Percentiles rank a stretch among this genome's conserved stretches.
phyloP scores from a whole-genome alignment of 2,329 filamentous ascomycete species.

The Trichoderma simmonsii region DNA sequence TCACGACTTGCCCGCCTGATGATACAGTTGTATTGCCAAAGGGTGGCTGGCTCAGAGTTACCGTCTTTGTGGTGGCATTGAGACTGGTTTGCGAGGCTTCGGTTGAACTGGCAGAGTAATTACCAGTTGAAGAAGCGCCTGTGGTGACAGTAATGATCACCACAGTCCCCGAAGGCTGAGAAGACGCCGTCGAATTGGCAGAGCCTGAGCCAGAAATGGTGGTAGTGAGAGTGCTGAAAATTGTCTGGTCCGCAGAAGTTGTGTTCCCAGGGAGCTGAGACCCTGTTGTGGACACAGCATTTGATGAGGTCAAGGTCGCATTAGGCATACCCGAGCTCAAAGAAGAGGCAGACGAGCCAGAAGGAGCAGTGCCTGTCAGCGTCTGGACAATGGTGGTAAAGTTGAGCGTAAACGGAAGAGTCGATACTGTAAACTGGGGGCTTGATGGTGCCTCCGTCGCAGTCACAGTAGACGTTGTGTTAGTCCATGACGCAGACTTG shows the following conservation, averaged over 20 bases:
- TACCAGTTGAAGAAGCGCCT: not conserved
- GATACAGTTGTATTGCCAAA: constrained; percentile 23
- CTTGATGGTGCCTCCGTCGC: constrained; percentile 1
- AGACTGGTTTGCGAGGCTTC: not conserved
- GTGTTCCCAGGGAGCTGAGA: constrained; percentile 9
- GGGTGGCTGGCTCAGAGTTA: constrained; percentile 17
- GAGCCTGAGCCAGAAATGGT: not conserved
- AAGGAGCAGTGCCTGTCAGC: not conserved
- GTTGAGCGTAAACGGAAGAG: not conserved
- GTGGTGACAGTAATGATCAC: constrained; percentile 9
- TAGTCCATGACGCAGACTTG: constrained; percentile 2
- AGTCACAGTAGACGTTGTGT: constrained; percentile 5
- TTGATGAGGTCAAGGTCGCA: not conserved
- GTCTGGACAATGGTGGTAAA: constrained; percentile 5
- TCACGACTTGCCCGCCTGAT: constrained; percentile 3
- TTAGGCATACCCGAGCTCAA: not conserved
- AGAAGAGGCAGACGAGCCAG: not conserved
- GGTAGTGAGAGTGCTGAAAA: not conserved
- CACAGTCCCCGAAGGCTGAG: not conserved
- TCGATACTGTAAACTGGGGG: not conserved
- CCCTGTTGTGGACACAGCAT: not conserved
- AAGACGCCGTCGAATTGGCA: not conserved
- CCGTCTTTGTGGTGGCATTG: constrained; percentile 5
- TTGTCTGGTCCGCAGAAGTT: not conserved
- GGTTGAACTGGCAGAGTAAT: not conserved